Conservation (phyloP, 169 alveolate species). For the Cystoisospora suis region DNA sequence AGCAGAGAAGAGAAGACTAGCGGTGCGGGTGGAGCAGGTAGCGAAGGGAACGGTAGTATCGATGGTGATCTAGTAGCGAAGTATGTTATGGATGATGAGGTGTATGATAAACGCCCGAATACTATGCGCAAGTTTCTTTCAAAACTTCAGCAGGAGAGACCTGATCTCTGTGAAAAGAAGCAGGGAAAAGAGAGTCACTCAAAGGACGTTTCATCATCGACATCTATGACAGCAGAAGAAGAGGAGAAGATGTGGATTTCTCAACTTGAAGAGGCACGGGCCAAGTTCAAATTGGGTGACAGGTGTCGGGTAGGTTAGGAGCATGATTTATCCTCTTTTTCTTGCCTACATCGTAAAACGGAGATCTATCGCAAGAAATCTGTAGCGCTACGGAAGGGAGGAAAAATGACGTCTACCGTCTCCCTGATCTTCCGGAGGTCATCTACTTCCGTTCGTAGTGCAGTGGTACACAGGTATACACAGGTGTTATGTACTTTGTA, state of each 20-base stretch:
- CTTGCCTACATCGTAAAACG: not conserved
- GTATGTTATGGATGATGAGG: slow-evolving; percentile 88
- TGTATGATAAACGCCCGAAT: slow-evolving; percentile 81
- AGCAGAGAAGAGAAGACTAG: not conserved
- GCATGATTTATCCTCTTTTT: not conserved
- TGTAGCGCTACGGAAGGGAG: no score
- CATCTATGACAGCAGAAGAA: no score
- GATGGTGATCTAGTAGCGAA: slow-evolving; percentile 34
- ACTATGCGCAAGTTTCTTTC: slow-evolving; percentile 82
- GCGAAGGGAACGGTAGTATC: not conserved
- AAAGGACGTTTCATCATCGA: no score
- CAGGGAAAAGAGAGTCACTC: not conserved
- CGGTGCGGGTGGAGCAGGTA: not conserved
- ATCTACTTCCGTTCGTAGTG: no score
- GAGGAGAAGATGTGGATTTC: not conserved
- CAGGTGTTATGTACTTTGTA: no score
- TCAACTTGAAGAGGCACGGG: not conserved
- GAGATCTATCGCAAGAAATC: no score
- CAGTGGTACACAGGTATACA: no score
- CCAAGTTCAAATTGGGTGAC: slow-evolving; percentile 25
- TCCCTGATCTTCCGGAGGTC: no score
- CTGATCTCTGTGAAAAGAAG: not conserved
- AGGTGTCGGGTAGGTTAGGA: slow-evolving; percentile 20
- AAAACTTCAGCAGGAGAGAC: slow-evolving; percentile 56
- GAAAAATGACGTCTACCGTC: no score